Evolutionary conservation across 257 asterid species (phyloP), one percentile per base, ranked within the genome.

Genomic region (Przewalskia tangutica): DNA sequence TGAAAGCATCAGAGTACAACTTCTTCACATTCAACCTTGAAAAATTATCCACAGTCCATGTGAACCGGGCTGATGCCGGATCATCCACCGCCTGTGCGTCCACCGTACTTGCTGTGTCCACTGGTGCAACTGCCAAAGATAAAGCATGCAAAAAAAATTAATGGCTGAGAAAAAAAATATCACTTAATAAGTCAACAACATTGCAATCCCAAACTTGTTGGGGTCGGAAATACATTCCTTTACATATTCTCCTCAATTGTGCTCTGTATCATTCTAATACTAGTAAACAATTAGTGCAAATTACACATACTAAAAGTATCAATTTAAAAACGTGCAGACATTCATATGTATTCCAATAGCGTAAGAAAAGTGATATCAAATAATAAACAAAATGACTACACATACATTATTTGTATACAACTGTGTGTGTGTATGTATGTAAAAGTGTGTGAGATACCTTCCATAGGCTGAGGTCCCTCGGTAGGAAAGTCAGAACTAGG

Each of bases 391-490:
- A 38, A 38, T 5, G 5, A 38, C 5, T 38, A 2, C 5, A 5
- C 42, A 38, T 38, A 38, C 42, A 38, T 38, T 38, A 38, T 38
- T 38, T 5, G 5, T 38, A 3, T 38, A 38, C 0, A 38, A 38
- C 4, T 2, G 42, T 38, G 42, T 38, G 42, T 38, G 42, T 4
- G 42, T 38, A 2, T 4, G 70, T 27, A 7, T 12, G 3, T 38
- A 38, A 38, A 0, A 38, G 11, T 12, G 42, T 8, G 55, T 58
- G 27, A 83, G 54, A 85, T 88, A 92, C 95, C 97, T 92, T 92
- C 97, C 97, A 89, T 88, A 4, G 93, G 92, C 76, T 90, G 91
- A 82, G 97, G 92, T 16, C 91, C 93, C 86, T 91, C 92, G 3
- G 76, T 87, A 18, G 82, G 85, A 13, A 87, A 84, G 81, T 91